Percentiles rank a stretch among this genome's conserved stretches.
phyloP scores from a whole-genome alignment of 495 filamentous ascomycete genomes.

The Tuber umbilicatum region DNA sequence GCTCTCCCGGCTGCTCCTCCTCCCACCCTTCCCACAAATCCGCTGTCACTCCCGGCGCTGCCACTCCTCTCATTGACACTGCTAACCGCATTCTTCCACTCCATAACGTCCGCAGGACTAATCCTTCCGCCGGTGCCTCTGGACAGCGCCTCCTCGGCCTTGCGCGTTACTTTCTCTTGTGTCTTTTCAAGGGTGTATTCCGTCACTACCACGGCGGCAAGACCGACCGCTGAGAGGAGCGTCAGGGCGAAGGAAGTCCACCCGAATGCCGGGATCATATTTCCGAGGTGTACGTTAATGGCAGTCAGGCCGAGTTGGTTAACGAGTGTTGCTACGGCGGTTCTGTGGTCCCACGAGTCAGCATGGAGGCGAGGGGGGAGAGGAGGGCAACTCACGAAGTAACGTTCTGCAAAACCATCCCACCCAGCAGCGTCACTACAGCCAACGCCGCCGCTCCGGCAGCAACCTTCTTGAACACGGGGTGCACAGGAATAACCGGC shows the following conservation, averaged over 20 bases:
- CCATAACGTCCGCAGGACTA: not conserved
- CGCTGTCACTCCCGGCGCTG: not conserved
- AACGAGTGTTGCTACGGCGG: conserved; percentile 35
- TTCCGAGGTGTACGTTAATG: conserved; percentile 25
- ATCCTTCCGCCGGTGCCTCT: conserved; percentile 17
- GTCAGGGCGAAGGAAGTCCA: conserved; percentile 35
- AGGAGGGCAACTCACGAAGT: conserved; percentile 23
- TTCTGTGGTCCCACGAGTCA: conserved; percentile 4
- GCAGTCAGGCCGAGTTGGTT: conserved; percentile 33
- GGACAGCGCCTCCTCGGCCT: conserved; percentile 16
- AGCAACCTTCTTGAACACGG: conserved; percentile 31
- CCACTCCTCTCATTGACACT: not conserved
- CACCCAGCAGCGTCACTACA: conserved; percentile 24
- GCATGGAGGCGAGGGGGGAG: no score
- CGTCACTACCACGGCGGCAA: conserved; percentile 24
- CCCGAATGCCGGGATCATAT: conserved; percentile 23
- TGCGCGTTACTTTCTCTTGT: conserved; percentile 22
- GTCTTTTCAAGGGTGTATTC: conserved; percentile 29
- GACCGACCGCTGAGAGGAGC: conserved; percentile 11
- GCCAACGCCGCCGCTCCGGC: conserved; percentile 15
- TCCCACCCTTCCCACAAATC: not conserved
- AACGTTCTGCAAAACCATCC: conserved; percentile 33
- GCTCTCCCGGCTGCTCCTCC: not conserved
- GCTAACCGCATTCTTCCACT: not conserved
- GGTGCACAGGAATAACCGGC: conserved; percentile 28